These are phyloP conservation scores for Alectoria sarmentosa DNA, from an alignment of 495 filamentous ascomycete genomes.

Conservation along the genomic window DNA sequence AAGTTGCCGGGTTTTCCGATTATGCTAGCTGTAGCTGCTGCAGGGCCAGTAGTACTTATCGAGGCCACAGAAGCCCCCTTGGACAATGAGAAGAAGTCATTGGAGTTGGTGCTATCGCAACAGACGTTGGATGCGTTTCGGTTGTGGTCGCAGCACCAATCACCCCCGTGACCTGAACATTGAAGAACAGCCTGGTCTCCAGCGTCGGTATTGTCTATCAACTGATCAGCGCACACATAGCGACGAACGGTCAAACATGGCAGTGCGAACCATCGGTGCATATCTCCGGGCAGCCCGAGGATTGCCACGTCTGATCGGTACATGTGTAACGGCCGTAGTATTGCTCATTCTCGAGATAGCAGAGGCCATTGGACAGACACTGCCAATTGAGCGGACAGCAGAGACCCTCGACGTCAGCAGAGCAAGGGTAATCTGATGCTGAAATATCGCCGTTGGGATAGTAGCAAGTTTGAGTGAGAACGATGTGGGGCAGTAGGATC, in stretches of 20 bases:
- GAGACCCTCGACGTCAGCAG: constrained; percentile 18
- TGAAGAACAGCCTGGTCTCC: constrained; percentile 17
- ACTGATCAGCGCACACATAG: neutral
- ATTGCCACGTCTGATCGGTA: constrained; percentile 24
- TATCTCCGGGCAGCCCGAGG: constrained; percentile 20
- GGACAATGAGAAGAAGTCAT: neutral
- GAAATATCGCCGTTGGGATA: constrained; percentile 25
- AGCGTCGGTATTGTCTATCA: neutral
- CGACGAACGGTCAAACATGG: too few species aligned
- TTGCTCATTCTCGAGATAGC: constrained; percentile 15
- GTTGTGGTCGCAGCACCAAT: constrained; percentile 18
- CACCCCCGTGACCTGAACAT: neutral
- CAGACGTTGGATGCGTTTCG: constrained; percentile 8
- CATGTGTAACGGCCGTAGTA: constrained; percentile 27
- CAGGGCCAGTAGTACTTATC: constrained; percentile 1
- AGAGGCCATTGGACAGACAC: constrained; percentile 25
- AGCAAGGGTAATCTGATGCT: constrained; percentile 17
- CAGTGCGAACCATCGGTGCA: constrained; percentile 19
- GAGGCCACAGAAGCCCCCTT: neutral
- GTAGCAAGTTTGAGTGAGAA: constrained; percentile 17
- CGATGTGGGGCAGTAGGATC: neutral
- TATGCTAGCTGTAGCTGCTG: neutral
- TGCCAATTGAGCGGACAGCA: constrained; percentile 25
- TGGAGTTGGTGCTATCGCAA: constrained; percentile 11
- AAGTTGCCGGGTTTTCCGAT: neutral